Conservation (phyloP, 2,329 filamentous ascomycete species). For the Cercospora nicotianae region DNA sequence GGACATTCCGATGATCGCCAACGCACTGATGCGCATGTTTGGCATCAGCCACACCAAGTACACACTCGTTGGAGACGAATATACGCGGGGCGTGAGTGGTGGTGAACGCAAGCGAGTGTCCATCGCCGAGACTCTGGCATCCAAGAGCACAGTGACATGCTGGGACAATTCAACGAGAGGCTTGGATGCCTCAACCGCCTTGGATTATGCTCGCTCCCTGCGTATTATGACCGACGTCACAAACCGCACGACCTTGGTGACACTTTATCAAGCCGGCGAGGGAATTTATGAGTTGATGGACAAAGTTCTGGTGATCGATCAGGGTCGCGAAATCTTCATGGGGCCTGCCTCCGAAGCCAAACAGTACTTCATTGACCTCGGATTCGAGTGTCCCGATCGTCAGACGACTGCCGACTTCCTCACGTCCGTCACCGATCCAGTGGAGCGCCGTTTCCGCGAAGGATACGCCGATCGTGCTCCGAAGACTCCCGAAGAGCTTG, state of each 20-base stretch:
- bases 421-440: conserved; percentile 72
- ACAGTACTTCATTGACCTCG: conserved; percentile 66
- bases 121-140: conserved; percentile 74
- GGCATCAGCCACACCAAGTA: conserved; percentile 73
- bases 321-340: conserved; percentile 68
- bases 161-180: conserved; percentile 82
- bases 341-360: conserved; percentile 62
- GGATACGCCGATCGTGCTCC: conserved; percentile 68
- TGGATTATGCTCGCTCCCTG: conserved; percentile 75
- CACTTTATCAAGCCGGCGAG: conserved; percentile 70
- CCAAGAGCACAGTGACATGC: conserved; percentile 69
- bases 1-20: conserved; percentile 67
- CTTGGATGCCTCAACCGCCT: conserved; percentile 74
- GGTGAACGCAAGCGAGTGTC: conserved; percentile 79
- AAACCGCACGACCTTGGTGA: conserved; percentile 69
- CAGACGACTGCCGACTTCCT: conserved; percentile 77
- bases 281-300: conserved; percentile 73
- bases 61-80: conserved; percentile 74
- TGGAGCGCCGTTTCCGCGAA: conserved; percentile 65
- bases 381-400: conserved; percentile 59
- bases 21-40: conserved; percentile 73
- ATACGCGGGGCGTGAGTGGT: conserved; percentile 71
- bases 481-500: conserved; percentile 68
- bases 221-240: conserved; percentile 78
- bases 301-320: conserved; percentile 75